Evolutionary conservation across 129 eudicot species (phyloP).

Genomic region (Glebionis coronaria): DNA sequence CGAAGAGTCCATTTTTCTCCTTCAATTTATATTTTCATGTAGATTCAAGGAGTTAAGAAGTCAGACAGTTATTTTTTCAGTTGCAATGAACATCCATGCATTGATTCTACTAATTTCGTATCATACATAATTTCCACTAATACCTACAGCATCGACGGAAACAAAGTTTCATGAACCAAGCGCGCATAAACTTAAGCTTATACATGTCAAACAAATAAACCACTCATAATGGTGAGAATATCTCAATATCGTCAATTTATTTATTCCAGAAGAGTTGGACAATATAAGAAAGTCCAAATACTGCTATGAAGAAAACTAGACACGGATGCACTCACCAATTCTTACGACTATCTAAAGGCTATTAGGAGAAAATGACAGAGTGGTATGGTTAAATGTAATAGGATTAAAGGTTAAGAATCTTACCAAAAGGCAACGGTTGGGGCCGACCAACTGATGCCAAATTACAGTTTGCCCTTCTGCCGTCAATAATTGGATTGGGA

Average conservation of each 20-base stretch:
- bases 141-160: neutral
- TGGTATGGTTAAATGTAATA: neutral
- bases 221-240: neutral
- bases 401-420: conserved; percentile 10
- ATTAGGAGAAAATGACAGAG: neutral
- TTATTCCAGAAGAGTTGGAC: neutral
- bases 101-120: neutral
- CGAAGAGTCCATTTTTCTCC: neutral
- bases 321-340: neutral
- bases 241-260: neutral
- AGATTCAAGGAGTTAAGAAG: neutral
- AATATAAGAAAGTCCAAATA: too few relatives aligned
- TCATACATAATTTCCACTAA: neutral
- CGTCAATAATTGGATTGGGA: conserved; percentile 60
- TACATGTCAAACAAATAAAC: neutral
- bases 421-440: conserved; percentile 50
- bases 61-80: neutral
- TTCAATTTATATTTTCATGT: neutral
- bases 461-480: conserved; percentile 61
- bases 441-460: conserved; percentile 66
- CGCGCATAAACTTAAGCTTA: neutral
- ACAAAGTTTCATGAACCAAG: neutral
- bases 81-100: too few relatives aligned
- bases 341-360: neutral
- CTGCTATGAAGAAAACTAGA: too few relatives aligned